Evolutionary conservation across 2,329 filamentous ascomycete genomes (phyloP).

Genomic region (Aspergillus jensenii): DNA sequence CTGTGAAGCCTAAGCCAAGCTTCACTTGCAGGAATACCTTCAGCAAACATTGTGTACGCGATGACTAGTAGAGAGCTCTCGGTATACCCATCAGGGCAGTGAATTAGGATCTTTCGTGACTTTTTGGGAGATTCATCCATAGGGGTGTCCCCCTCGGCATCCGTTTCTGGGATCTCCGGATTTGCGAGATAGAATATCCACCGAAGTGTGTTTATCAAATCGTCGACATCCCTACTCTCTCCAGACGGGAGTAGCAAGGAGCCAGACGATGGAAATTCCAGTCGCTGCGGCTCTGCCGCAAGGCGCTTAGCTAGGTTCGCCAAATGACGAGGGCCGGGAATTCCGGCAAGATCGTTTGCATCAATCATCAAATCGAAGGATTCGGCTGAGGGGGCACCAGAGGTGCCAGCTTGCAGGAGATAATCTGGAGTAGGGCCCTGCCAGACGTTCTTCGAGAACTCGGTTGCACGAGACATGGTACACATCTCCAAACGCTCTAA

Average conservation of each 20-base stretch:
- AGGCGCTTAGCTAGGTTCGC: constrained; percentile 61
- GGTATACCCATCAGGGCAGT: constrained; percentile 94
- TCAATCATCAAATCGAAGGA: constrained; percentile 81
- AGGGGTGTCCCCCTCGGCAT: constrained; percentile 57
- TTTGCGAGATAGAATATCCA: constrained; percentile 88
- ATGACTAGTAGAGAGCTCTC: constrained; percentile 87
- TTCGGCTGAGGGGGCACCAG: constrained; percentile 51
- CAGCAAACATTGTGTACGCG: constrained; percentile 90
- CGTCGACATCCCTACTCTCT: constrained; percentile 79
- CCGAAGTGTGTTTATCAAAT: constrained; percentile 78
- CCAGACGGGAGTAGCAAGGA: constrained; percentile 83
- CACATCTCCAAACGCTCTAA: constrained; percentile 93
- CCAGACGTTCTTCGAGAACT: constrained; percentile 88
- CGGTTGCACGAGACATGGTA: constrained; percentile 82
- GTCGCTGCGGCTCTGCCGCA: constrained; percentile 52
- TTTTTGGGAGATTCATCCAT: constrained; percentile 46
- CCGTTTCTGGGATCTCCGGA: constrained; percentile 47
- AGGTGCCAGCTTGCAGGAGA: constrained; percentile 44
- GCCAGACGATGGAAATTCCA: constrained; percentile 93
- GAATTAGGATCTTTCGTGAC: constrained; percentile 75
- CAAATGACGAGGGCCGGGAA: constrained; percentile 69
- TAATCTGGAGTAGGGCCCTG: constrained; percentile 82
- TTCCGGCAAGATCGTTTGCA: constrained; percentile 77
- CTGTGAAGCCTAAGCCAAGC: constrained; percentile 87
- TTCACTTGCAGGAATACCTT: constrained; percentile 74